phyloP scores from a whole-genome alignment of 352 stramenopile species.

The Phytopythium helicoides region DNA sequence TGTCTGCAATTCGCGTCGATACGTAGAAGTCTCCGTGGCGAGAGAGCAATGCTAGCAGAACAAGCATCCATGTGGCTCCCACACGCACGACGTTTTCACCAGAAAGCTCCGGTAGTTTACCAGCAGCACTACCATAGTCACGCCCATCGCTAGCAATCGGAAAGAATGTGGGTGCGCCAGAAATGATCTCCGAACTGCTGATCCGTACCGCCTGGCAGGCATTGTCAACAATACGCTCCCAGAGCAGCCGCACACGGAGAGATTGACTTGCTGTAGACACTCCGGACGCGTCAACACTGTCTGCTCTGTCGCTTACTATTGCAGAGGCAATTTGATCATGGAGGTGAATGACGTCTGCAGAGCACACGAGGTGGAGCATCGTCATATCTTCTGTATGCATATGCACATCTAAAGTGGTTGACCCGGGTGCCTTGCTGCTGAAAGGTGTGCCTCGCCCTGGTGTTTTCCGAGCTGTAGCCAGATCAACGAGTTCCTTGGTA shows the following conservation, averaged over 20 bases:
- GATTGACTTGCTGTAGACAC: neutral
- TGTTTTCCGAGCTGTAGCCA: slow-evolving; percentile 36
- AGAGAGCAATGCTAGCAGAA: slow-evolving; percentile 40
- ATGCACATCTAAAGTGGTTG: slow-evolving; percentile 17
- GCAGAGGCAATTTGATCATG: slow-evolving; percentile 46
- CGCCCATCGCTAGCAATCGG: neutral
- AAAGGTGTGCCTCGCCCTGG: slow-evolving; percentile 16
- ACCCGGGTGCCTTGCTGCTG: neutral
- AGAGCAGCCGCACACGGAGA: slow-evolving; percentile 1
- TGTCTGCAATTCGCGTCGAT: slow-evolving; percentile 48
- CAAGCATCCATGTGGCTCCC: slow-evolving; percentile 33
- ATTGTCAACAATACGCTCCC: slow-evolving; percentile 5
- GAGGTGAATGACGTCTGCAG: slow-evolving; percentile 52
- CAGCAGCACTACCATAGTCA: neutral
- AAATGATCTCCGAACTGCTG: slow-evolving; percentile 2
- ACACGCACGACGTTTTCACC: neutral
- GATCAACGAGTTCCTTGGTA: slow-evolving; percentile 41
- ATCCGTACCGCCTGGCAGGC: neutral
- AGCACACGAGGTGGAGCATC: slow-evolving; percentile 42
- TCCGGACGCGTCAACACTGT: neutral
- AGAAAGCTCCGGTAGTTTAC: neutral
- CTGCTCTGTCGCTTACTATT: neutral
- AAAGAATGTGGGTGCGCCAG: neutral
- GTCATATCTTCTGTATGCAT: slow-evolving; percentile 43
- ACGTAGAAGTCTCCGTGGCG: slow-evolving; percentile 57